phyloP scores from a whole-genome alignment of 2,329 filamentous ascomycete genomes.

The Fusarium subtropicale region DNA sequence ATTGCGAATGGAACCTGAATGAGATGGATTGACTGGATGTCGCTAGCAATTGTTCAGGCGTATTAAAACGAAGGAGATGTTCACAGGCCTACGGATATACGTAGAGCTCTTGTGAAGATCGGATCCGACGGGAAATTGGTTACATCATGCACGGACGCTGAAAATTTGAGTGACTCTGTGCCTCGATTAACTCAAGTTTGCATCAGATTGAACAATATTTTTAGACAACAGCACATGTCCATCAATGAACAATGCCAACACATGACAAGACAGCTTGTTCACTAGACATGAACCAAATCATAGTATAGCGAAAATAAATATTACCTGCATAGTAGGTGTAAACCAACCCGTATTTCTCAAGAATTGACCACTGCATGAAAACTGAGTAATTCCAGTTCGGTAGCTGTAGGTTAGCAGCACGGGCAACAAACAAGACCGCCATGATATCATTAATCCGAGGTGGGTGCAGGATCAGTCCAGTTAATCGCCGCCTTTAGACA shows the following conservation, averaged over 20 bases:
- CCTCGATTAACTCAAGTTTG: too few species aligned
- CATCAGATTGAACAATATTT: neutral
- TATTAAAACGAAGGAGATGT: neutral
- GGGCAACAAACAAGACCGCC: neutral
- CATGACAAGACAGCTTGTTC: neutral
- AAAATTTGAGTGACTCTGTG: neutral
- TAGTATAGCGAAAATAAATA: too few species aligned
- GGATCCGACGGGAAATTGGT: slow-evolving; percentile 3
- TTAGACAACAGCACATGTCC: too few species aligned
- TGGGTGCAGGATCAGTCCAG: neutral
- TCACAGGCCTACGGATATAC: neutral
- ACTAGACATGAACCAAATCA: rapidly evolving
- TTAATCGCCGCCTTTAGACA: too few species aligned
- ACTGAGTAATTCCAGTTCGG: neutral
- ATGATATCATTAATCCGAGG: neutral
- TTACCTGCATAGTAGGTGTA: too few species aligned
- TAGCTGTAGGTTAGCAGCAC: neutral
- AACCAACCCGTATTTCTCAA: too few species aligned
- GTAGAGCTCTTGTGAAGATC: neutral
- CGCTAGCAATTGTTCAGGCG: neutral
- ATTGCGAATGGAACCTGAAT: neutral
- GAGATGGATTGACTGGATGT: neutral
- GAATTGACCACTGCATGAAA: neutral
- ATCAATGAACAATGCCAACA: neutral
- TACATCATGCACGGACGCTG: slow-evolving; percentile 1